phyloP scores from a whole-genome alignment of 2,329 filamentous ascomycete genomes.

The Pseudogymnoascus sp. region DNA sequence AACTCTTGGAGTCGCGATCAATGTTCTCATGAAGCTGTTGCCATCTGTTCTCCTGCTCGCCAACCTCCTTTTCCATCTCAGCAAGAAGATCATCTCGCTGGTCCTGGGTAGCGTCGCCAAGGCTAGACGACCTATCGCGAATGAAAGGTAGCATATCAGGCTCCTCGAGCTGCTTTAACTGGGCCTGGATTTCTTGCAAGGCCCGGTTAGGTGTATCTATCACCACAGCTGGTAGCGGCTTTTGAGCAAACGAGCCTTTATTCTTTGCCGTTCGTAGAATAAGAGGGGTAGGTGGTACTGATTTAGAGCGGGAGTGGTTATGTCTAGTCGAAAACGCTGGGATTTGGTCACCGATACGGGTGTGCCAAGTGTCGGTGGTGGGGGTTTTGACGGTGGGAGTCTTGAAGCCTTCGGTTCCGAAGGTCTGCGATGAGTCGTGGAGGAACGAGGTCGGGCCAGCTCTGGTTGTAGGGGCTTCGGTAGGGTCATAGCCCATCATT shows the following conservation, averaged over 20 bases:
- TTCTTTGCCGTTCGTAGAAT: slow-evolving; percentile 38
- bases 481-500: slow-evolving; percentile 1
- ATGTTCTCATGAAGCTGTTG: slow-evolving; percentile 48
- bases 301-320: slow-evolving; percentile 38
- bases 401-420: background rate
- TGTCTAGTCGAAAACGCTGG: slow-evolving; percentile 52
- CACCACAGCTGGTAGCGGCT: slow-evolving; percentile 18
- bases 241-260: slow-evolving; percentile 37
- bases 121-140: background rate
- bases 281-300: slow-evolving; percentile 49
- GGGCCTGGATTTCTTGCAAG: slow-evolving; percentile 26
- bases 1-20: slow-evolving; percentile 28
- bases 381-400: slow-evolving; percentile 2
- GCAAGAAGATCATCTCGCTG: slow-evolving; percentile 37
- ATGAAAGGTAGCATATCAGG: slow-evolving; percentile 14
- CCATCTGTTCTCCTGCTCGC: slow-evolving; percentile 53
- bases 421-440: slow-evolving; percentile 24
- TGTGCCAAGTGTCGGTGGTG: slow-evolving; percentile 40
- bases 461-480: background rate
- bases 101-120: slow-evolving; percentile 7
- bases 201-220: slow-evolving; percentile 24
- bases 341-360: slow-evolving; percentile 50
- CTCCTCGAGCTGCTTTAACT: slow-evolving; percentile 26
- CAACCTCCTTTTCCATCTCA: slow-evolving; percentile 56
- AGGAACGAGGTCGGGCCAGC: slow-evolving; percentile 21